Base-by-base conservation (phyloP, 1,284 basidiomycete genomes). In the Fereydounia khargensis region DNA sequence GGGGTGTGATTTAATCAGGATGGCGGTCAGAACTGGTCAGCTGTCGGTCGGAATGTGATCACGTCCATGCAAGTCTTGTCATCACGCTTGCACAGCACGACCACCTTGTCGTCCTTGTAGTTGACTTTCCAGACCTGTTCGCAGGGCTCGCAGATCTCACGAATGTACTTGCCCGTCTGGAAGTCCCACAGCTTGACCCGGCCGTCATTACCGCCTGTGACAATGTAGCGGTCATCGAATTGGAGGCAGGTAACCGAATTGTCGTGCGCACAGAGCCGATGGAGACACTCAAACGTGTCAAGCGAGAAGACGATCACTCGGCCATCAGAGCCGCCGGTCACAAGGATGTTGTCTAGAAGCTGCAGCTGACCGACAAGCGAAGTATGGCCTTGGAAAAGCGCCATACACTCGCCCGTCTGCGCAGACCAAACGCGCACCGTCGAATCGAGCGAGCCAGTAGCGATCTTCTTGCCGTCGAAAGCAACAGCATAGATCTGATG, bases 291-390 rank as follows among this genome's bases (percentile, higher is more conserved):
- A 56, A 79, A 79, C 33, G 82, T 83, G 24, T 78, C 75, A 17
- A 95, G 81, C 35, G 86, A 84, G 77, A 91, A 96, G 23, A 89
- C 86, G 71, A 97, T 90, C 28, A 97, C 87, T 0, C 90, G 85
- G 1, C 94, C 94, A 70, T 96, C 92, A 1, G 91, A 91, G 16
- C 90, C 91, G 36, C 91, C 92, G 0, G 91, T 95, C 33, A 87
- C 86, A 44, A 97, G 84, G 21, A 86, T 79, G 20, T 73, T 69
- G 43, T 82, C 82, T 3, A 84, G 84, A 37, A 98, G 82, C 74
- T 95, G 91, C 19, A 97, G 81, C 73, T 94, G 89, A 57, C 91
- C 94, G 8, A 98, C 91, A 40, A 97, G 85, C 3, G 89, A 87
- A 0, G 91, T 92, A 76, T 97, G 94, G 2, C 89, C 92, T 76